These are phyloP conservation scores for Termitomyces sp. DNA, from an alignment of 768 basidiomycete genomes.

Conservation along the genomic window DNA sequence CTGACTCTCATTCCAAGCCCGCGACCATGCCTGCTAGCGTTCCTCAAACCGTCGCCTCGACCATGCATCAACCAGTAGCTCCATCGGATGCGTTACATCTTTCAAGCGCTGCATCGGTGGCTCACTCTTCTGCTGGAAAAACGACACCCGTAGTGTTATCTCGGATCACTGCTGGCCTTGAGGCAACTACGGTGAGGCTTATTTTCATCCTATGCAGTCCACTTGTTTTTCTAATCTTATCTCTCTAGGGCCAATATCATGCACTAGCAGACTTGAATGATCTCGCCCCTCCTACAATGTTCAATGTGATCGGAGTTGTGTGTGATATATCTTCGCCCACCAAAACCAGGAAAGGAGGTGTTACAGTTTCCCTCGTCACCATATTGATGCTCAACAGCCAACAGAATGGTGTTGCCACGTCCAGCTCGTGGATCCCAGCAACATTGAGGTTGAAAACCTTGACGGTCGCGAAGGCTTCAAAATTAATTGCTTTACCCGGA, in stretches of 20 bases:
- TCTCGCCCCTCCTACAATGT: background rate
- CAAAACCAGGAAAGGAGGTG: slow-evolving; percentile 23
- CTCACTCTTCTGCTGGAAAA: background rate
- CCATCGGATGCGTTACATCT: background rate
- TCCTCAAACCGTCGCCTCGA: background rate
- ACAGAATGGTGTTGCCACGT: slow-evolving; percentile 47
- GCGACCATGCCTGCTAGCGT: background rate
- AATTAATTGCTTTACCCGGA: slow-evolving; percentile 52
- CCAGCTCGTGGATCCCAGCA: slow-evolving; percentile 51
- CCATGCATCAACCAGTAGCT: background rate
- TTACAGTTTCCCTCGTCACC: slow-evolving; percentile 6
- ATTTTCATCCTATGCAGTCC: background rate
- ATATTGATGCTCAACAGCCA: background rate
- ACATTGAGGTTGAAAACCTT: slow-evolving; percentile 25
- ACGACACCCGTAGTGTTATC: background rate
- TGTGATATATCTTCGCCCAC: slow-evolving; percentile 12
- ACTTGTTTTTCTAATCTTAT: background rate
- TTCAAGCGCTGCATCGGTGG: background rate
- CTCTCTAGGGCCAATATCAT: slow-evolving; percentile 16
- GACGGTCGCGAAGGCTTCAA: slow-evolving; percentile 21
- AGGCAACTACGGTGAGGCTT: background rate
- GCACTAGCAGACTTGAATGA: slow-evolving; percentile 8
- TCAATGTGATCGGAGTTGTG: slow-evolving; percentile 23
- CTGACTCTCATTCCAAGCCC: background rate
- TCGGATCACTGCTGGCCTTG: background rate